Evolutionary conservation across 345 rosid species (phyloP), one percentile per base, ranked within the genome.

Genomic region (Rhodamnia argentea): DNA sequence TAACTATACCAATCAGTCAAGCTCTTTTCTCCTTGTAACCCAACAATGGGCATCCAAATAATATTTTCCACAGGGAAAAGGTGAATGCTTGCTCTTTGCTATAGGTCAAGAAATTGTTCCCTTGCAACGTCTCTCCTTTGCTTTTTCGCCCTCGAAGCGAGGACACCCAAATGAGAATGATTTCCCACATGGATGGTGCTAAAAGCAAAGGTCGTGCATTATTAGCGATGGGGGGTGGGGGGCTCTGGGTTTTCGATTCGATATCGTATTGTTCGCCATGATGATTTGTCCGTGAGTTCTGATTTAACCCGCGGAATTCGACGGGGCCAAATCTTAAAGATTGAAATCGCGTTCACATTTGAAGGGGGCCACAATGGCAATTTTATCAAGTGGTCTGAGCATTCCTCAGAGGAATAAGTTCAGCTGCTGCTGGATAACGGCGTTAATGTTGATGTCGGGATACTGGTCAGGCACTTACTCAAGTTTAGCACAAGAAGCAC

Each of bases 51-150:
- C 55, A 83, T 83, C 84, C 59, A 83, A 27, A 83, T 27, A 83
- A 52, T 51, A 27, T 83, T 83, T 51, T 11, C 55, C 55, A 83
- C 84, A 83, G 84, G 58, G 59, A 52, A 83, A 83, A 70, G 82
- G 84, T 83, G 84, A 83, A 32, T 70, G 58, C 84, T 52, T 83
- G 52, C 84, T 83, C 84, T 52, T 52, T 83, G 84, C 84, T 51
- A 51, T 51, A 52, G 55, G 84, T 83, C 84, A 83, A 83, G 58
- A n/a, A 70, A 37, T 1, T 70, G 10, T 52, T 83, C 52, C 58
- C 84, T 52, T 27, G 59, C 59, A 27, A 4, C 18, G 58, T 83
- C 56, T 27, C 42, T 18, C 40, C 40, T 15, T 8, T 8, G 37
- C 84, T 52, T 83, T 83, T 70, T 70, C 81, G 37, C 42, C 84